Conservation (phyloP, 73 alveolate species). For the Stentor roeselii region DNA sequence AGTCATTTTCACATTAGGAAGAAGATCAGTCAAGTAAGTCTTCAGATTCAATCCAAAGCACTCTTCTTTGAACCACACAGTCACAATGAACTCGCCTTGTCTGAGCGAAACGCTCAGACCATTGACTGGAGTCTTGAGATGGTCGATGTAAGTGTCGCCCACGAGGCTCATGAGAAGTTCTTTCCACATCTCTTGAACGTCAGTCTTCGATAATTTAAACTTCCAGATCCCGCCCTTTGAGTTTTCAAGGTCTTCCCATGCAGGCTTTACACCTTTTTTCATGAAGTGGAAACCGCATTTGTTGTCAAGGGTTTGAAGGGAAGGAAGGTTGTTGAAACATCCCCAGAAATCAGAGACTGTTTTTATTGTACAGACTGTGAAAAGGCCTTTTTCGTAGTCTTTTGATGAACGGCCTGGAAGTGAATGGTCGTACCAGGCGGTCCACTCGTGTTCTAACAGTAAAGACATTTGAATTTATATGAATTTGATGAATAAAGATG, state of each 20-base stretch:
- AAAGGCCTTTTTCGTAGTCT: neutral
- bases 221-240: conserved; percentile 71
- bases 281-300: conserved; percentile 22
- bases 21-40: neutral
- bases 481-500: no score
- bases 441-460: neutral
- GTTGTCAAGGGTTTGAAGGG: neutral
- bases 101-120: conserved; percentile 8
- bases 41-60: no score
- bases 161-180: conserved; percentile 63
- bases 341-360: conserved; percentile 18
- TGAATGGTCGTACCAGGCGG: conserved; percentile 19
- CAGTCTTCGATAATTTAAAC: conserved; percentile 59
- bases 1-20: neutral
- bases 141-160: conserved; percentile 47
- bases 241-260: conserved; percentile 86
- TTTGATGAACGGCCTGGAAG: neutral
- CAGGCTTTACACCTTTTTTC: conserved; percentile 58
- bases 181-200: conserved; percentile 70
- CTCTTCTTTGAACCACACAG: neutral
- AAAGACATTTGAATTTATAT: conserved; percentile 17
- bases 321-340: conserved; percentile 12
- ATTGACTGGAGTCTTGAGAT: neutral
- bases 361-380: neutral
- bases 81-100: neutral